A percentile compares a stretch with the other conserved stretches of the same genome.
Conservation (phyloP, 2,329 filamentous ascomycete genomes). For the Stachybotrys elegans region DNA sequence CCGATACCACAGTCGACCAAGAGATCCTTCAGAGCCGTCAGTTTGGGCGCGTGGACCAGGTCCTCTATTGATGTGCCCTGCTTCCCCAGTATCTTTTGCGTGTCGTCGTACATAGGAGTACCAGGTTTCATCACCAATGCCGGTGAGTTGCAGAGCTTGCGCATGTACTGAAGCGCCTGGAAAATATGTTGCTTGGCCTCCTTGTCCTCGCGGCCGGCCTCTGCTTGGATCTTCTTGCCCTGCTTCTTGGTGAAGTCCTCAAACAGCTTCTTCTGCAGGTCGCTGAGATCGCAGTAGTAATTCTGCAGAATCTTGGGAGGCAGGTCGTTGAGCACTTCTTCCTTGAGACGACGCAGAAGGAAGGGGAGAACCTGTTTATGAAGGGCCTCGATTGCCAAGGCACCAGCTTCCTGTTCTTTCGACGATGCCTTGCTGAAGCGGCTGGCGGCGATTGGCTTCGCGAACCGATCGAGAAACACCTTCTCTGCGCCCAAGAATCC, state of each 20-base stretch:
- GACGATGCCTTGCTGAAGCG: constrained; percentile 96
- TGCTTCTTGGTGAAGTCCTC: constrained; percentile 96
- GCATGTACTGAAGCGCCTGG: constrained; percentile 98
- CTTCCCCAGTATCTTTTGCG: constrained; percentile 72
- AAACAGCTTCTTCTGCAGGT: constrained; percentile 90
- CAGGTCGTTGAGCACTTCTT: constrained; percentile 92
- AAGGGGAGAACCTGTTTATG: constrained; percentile 98
- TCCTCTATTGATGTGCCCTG: constrained; percentile 82
- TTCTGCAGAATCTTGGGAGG: constrained; percentile 98
- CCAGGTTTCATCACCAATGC: constrained; percentile 93
- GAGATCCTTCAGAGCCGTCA: constrained; percentile 82
- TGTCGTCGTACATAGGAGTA: constrained; percentile 84
- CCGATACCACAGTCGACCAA: constrained; percentile 99
- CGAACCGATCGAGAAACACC: constrained; percentile 93
- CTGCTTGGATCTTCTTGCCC: constrained; percentile 77
- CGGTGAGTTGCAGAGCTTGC: constrained; percentile 96
- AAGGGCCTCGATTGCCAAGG: constrained; percentile 92
- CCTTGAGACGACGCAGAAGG: constrained; percentile 90
- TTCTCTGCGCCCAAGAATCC: constrained; percentile 92
- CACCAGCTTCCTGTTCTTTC: constrained; percentile 95
- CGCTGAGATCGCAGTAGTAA: constrained; percentile 97
- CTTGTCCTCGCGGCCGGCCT: constrained; percentile 80
- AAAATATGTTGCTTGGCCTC: constrained; percentile 98
- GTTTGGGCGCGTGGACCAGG: constrained; percentile 82
- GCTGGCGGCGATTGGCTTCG: constrained; percentile 90